Percentiles rank a stretch among this genome's conserved stretches.
phyloP scores from a whole-genome alignment of 306 rosid species.

The cucumber (Cucumis sativus) region DNA sequence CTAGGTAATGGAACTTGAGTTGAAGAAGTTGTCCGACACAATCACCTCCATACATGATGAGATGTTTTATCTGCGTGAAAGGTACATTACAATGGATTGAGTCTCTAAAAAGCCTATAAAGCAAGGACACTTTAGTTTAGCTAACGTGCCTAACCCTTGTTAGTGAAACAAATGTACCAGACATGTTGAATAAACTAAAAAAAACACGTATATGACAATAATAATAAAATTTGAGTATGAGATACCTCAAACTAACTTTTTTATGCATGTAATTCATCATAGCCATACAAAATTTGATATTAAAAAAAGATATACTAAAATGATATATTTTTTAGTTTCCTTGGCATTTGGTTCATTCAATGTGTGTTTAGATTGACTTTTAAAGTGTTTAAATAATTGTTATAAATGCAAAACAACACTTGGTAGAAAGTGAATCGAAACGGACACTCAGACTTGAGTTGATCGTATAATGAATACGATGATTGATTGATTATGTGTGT shows the following conservation, averaged over 20 bases:
- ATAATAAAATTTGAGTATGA: too few species aligned
- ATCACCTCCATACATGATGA: slow-evolving; percentile 72
- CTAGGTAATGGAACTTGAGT: slow-evolving; percentile 76
- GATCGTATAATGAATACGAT: not conserved
- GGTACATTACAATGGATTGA: slow-evolving; percentile 24
- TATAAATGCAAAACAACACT: too few species aligned
- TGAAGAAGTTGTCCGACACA: slow-evolving; percentile 59
- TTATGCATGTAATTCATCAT: not conserved
- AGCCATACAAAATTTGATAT: not conserved
- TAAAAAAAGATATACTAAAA: not conserved
- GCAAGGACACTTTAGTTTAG: too few species aligned
- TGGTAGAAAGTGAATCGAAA: too few species aligned
- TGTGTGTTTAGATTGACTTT: too few species aligned
- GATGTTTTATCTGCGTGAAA: slow-evolving; percentile 94
- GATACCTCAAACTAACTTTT: too few species aligned
- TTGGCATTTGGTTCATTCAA: not conserved
- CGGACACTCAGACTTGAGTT: not conserved
- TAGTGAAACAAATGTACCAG: too few species aligned
- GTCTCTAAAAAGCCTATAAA: not conserved
- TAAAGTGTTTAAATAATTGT: too few species aligned
- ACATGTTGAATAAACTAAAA: too few species aligned
- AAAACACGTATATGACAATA: too few species aligned
- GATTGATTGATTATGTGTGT: not conserved
- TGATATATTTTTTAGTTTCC: not conserved
- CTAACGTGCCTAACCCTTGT: too few species aligned